A percentile compares a stretch with the other conserved stretches of the same genome.
Evolutionary conservation across 2,329 filamentous ascomycete genomes (phyloP).

Genomic region (Phaeosphaeriaceae sp.): DNA sequence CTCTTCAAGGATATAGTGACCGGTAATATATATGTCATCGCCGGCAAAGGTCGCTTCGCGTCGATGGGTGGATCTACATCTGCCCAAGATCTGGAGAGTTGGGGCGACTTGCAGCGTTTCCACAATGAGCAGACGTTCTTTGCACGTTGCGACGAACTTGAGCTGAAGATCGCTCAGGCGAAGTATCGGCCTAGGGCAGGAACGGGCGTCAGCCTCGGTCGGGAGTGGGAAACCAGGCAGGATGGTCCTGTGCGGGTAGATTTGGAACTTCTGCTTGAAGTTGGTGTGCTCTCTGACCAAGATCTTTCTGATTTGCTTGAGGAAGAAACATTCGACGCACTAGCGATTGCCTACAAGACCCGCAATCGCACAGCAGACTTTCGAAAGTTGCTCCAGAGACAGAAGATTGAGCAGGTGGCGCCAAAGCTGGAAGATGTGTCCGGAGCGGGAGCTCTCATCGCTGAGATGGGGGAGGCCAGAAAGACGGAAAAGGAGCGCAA

Average conservation of each 20-base stretch:
- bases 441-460: conserved; percentile 37
- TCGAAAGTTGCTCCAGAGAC: conserved; percentile 29
- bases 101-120: conserved; percentile 27
- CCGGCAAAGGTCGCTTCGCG: conserved; percentile 42
- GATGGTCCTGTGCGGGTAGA: conserved; percentile 21
- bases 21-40: conserved; percentile 34
- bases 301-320: conserved; percentile 29
- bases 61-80: conserved; percentile 20
- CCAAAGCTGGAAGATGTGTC: conserved; percentile 40
- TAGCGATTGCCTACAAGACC: conserved; percentile 42
- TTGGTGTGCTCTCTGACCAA: conserved; percentile 20
- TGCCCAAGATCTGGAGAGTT: conserved; percentile 26
- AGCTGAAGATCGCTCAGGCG: conserved; percentile 23
- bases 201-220: conserved; percentile 25
- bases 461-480: conserved; percentile 19
- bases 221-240: conserved; percentile 29
- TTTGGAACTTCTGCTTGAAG: conserved; percentile 27
- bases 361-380: conserved; percentile 31
- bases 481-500: conserved; percentile 16
- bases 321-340: conserved; percentile 38
- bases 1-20: conserved; percentile 38
- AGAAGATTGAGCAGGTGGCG: conserved; percentile 37
- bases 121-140: conserved; percentile 25
- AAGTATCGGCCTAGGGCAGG: conserved; percentile 16
- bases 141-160: conserved; percentile 15